Evolutionary conservation across 2,329 filamentous ascomycete genomes (phyloP).

Genomic region (Neopestalotiopsis sp.): DNA sequence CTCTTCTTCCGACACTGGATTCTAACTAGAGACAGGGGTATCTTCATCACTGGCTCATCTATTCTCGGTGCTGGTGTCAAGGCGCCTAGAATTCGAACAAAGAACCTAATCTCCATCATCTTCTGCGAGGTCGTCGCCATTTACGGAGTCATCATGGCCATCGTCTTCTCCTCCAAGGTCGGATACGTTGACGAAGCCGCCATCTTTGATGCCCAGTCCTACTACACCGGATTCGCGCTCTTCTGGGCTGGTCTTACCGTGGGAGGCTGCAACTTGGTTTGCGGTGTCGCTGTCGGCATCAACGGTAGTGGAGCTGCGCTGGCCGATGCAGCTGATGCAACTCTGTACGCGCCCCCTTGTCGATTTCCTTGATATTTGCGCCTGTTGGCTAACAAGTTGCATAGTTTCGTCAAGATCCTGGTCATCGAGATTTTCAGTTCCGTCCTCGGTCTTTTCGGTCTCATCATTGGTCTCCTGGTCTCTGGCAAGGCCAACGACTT

Average conservation of each 20-base stretch:
- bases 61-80: slow-evolving; percentile 97
- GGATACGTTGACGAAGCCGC: slow-evolving; percentile 66
- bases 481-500: slow-evolving; percentile 85
- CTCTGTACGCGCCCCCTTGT: slow-evolving; percentile 66
- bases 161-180: slow-evolving; percentile 94
- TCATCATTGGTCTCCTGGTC: slow-evolving; percentile 91
- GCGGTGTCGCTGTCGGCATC: slow-evolving; percentile 95
- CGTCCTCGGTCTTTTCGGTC: slow-evolving; percentile 91
- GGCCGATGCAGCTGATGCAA: slow-evolving; percentile 91
- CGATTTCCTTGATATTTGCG: not conserved
- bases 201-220: slow-evolving; percentile 76
- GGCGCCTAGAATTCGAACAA: slow-evolving; percentile 96
- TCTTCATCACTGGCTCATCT: slow-evolving; percentile 97
- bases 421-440: slow-evolving; percentile 99
- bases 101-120: slow-evolving; percentile 99
- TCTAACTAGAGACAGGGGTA: slow-evolving; percentile 71
- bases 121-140: slow-evolving; percentile 99
- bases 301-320: slow-evolving; percentile 96
- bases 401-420: slow-evolving; percentile 95
- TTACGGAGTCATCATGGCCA: slow-evolving; percentile 99
- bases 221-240: slow-evolving; percentile 92
- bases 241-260: slow-evolving; percentile 97
- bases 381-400: not conserved
- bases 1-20: slow-evolving; percentile 7
- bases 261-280: slow-evolving; percentile 93